phyloP scores from a whole-genome alignment of 495 filamentous ascomycete genomes.

The Xylaria grammica region DNA sequence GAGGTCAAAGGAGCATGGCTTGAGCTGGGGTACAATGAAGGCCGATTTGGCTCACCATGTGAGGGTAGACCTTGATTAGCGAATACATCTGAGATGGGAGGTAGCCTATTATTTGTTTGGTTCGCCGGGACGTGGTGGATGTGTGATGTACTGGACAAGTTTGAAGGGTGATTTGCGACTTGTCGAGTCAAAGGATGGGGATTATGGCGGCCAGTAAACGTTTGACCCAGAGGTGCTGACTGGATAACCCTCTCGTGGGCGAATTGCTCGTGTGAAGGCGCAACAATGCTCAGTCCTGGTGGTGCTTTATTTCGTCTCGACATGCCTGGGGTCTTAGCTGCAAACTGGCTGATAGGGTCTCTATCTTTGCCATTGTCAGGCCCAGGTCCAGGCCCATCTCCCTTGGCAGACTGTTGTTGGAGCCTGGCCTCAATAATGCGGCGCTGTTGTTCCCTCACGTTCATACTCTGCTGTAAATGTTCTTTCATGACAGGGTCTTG shows the following conservation, averaged over 20 bases:
- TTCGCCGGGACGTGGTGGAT: conserved; percentile 89
- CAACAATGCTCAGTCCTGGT: conserved; percentile 91
- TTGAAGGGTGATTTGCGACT: conserved; percentile 82
- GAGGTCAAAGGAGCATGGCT: conserved; percentile 83
- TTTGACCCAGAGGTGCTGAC: conserved; percentile 93
- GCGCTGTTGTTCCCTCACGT: conserved; percentile 90
- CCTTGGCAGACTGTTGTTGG: conserved; percentile 83
- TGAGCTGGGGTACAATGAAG: conserved; percentile 50
- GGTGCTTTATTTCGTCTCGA: conserved; percentile 79
- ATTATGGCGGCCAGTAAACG: conserved; percentile 89
- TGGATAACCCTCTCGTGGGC: conserved; percentile 96
- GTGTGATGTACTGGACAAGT: conserved; percentile 83
- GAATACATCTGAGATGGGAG: conserved; percentile 94
- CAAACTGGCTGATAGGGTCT: conserved; percentile 59
- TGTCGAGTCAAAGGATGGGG: conserved; percentile 83
- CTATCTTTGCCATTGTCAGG: conserved; percentile 50
- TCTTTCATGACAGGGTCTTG: conserved; percentile 96
- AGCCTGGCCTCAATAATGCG: conserved; percentile 92
- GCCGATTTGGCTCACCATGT: conserved; percentile 49
- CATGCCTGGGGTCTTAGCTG: conserved; percentile 68
- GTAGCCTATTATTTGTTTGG: conserved; percentile 90
- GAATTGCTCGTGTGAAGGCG: conserved; percentile 93
- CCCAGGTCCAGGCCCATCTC: conserved; percentile 43
- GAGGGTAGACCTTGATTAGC: conserved; percentile 75
- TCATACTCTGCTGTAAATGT: conserved; percentile 91